A percentile compares a stretch with the other conserved stretches of the same genome.
phyloP scores from a whole-genome alignment of 345 rosid genomes.

The Eucalyptus camaldulensis region DNA sequence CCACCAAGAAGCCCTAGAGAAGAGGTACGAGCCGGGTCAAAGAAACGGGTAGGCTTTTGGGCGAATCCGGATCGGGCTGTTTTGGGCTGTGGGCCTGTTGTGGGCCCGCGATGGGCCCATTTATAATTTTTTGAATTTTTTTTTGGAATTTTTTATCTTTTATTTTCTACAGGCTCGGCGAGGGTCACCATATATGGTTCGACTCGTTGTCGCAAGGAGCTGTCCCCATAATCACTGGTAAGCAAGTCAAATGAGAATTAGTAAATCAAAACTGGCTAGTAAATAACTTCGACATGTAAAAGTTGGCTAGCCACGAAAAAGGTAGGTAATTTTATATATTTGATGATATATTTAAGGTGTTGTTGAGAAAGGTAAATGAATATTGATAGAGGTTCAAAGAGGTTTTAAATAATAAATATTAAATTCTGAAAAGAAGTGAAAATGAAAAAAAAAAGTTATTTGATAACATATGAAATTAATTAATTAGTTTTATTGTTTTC shows the following conservation, averaged over 20 bases:
- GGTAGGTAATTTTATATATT: neutral
- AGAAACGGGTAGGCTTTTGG: too few relatives aligned
- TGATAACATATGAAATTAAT: neutral
- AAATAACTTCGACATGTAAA: neutral
- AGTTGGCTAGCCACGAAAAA: neutral
- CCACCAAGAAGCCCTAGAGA: too few relatives aligned
- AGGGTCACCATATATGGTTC: neutral
- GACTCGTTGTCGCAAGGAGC: neutral
- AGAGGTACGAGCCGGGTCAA: too few relatives aligned
- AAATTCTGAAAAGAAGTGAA: neutral
- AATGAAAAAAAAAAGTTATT: neutral
- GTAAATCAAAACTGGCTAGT: neutral
- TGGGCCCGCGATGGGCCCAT: too few relatives aligned
- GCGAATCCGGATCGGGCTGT: too few relatives aligned
- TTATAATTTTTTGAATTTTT: too few relatives aligned
- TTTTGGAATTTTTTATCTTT: too few relatives aligned
- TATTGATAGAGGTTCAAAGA: neutral
- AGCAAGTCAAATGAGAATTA: neutral
- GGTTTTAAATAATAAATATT: neutral
- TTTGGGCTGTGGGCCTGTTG: too few relatives aligned
- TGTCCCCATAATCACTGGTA: neutral
- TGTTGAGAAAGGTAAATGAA: neutral
- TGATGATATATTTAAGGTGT: neutral
- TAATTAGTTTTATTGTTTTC: neutral
- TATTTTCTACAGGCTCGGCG: neutral